These are phyloP conservation scores for Xeromyces bisporus DNA, from an alignment of 495 filamentous ascomycete species.

Conservation along the genomic window DNA sequence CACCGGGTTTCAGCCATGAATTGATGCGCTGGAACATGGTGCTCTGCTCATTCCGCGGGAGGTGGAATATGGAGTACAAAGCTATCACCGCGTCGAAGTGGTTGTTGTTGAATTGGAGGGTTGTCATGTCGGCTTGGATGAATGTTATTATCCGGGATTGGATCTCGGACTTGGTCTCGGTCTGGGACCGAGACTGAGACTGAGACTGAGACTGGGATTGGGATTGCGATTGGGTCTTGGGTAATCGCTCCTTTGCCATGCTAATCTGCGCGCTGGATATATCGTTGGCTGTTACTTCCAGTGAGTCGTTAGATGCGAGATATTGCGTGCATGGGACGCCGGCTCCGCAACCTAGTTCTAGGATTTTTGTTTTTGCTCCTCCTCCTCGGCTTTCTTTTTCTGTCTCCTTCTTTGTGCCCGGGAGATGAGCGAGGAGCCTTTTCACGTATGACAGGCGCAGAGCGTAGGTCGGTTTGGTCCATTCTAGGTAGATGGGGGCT, in stretches of 20 bases:
- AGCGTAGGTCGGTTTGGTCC: constrained; percentile 14
- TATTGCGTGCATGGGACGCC: constrained; percentile 19
- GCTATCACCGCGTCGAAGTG: constrained; percentile 24
- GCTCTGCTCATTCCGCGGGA: constrained; percentile 24
- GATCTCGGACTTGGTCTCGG: no score
- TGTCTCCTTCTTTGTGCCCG: no score
- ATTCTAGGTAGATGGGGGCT: constrained; percentile 19
- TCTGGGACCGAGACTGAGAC: no score
- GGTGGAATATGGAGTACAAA: constrained; percentile 29
- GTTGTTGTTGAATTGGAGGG: constrained; percentile 11
- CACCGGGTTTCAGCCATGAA: constrained; percentile 25
- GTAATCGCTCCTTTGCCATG: constrained; percentile 12
- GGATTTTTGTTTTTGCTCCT: constrained; percentile 6
- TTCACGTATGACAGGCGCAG: constrained; percentile 16
- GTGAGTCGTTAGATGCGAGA: constrained; percentile 5
- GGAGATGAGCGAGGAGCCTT: constrained; percentile 10
- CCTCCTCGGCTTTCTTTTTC: no score
- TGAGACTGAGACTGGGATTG: no score
- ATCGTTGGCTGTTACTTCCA: constrained; percentile 21
- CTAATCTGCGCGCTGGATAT: constrained; percentile 19
- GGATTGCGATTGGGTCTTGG: constrained; percentile 1
- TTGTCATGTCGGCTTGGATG: constrained; percentile 26
- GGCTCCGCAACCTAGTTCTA: constrained; percentile 28
- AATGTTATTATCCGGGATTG: no score
- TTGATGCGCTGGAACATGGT: constrained; percentile 15